A percentile compares a stretch with the other conserved stretches of the same genome.
Conservation (phyloP, 805 yeast species). For the Pachysolen tannophilus region DNA sequence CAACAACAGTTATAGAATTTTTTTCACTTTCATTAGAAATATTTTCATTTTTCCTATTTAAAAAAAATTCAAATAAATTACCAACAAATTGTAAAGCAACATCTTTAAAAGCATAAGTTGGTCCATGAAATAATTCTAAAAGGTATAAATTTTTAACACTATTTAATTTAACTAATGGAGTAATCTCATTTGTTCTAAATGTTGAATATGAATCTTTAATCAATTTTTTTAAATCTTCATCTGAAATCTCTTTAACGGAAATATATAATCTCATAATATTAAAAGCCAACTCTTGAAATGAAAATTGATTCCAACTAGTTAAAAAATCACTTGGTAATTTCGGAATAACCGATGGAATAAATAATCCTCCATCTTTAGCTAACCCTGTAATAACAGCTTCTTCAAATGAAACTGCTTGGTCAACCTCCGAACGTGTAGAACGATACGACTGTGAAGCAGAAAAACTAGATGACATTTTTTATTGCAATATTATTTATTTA, state of each 20-base stretch:
- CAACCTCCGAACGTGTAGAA: constrained; percentile 62
- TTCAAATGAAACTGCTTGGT: constrained; percentile 58
- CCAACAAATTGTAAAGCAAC: constrained; percentile 98
- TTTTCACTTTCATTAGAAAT: constrained; percentile 43
- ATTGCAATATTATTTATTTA: too few relatives aligned
- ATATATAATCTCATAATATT: constrained; percentile 79
- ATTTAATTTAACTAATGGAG: constrained; percentile 55
- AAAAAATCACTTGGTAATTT: constrained; percentile 45
- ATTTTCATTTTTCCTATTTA: constrained; percentile 60
- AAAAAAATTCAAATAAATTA: constrained; percentile 88
- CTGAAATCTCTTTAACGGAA: constrained; percentile 61
- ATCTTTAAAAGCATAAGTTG: constrained; percentile 98
- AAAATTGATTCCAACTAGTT: constrained; percentile 59
- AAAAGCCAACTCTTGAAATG: constrained; percentile 83
- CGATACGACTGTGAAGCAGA: constrained; percentile 62
- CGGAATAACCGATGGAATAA: constrained; percentile 81
- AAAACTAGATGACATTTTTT: not conserved
- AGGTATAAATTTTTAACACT: constrained; percentile 59
- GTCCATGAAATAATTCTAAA: constrained; percentile 96
- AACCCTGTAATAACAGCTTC: constrained; percentile 83
- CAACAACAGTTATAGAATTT: constrained; percentile 89
- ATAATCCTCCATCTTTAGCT: constrained; percentile 95
- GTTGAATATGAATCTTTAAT: constrained; percentile 76
- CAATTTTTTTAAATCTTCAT: constrained; percentile 55
- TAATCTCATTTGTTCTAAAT: constrained; percentile 79